Evolutionary conservation across 2,329 filamentous ascomycete genomes (phyloP).

Genomic region (Diplodia intermedia): DNA sequence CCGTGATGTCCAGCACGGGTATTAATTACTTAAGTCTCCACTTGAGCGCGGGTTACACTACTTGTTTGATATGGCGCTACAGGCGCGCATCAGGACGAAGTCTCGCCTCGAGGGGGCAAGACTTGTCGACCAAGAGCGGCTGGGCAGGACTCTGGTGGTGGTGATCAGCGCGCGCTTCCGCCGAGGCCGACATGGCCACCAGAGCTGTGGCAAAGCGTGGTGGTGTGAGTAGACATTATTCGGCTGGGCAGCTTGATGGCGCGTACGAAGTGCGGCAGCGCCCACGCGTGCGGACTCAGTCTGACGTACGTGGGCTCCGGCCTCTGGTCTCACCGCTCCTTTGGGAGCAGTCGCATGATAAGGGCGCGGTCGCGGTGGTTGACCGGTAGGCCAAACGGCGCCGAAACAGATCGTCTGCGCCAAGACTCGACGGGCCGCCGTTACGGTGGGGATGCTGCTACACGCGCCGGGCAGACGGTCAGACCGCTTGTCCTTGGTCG

Average conservation of each 20-base stretch:
- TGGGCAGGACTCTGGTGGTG: not conserved
- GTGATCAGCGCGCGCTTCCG: not conserved
- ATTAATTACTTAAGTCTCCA: not conserved
- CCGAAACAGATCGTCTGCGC: constrained; percentile 19
- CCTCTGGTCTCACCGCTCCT: constrained; percentile 22
- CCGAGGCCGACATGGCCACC: not conserved
- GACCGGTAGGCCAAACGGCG: constrained; percentile 21
- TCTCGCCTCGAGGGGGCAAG: not conserved
- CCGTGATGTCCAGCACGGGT: not conserved
- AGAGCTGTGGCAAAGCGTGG: not conserved
- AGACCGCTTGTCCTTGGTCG: constrained; percentile 19
- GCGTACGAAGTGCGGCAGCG: not conserved
- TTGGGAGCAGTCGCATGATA: constrained; percentile 22
- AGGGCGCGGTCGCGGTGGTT: not conserved
- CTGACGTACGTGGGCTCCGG: constrained; percentile 1
- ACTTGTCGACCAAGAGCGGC: not conserved
- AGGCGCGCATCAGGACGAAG: not conserved
- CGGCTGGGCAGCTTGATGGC: not conserved
- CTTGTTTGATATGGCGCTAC: not conserved
- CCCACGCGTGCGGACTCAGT: constrained; percentile 5
- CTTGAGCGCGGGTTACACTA: not conserved
- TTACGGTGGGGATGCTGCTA: constrained; percentile 2
- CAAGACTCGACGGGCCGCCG: constrained; percentile 17
- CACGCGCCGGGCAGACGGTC: not conserved
- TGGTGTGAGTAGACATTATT: not conserved